phyloP scores from a whole-genome alignment of 2,329 filamentous ascomycete genomes.

The Colletotrichum agaves region DNA sequence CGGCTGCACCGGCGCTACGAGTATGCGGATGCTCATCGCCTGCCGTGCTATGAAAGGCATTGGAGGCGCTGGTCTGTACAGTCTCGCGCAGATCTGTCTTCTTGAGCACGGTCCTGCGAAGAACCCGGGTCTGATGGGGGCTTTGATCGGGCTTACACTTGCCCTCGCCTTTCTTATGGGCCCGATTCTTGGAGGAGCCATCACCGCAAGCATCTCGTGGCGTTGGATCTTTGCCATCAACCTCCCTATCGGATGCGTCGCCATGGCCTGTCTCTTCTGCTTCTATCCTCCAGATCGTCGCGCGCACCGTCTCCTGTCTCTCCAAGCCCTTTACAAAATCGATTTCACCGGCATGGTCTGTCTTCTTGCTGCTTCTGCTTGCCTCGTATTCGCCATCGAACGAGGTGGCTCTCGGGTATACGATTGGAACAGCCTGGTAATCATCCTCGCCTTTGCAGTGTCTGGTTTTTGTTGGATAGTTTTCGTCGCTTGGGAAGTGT shows the following conservation, averaged over 20 bases:
- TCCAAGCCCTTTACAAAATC: conserved; percentile 57
- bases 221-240: conserved; percentile 72
- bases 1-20: conserved; percentile 61
- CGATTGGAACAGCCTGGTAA: conserved; percentile 62
- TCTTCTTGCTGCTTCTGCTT: conserved; percentile 61
- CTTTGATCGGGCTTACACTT: conserved; percentile 65
- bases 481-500: conserved; percentile 62
- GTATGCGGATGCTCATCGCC: conserved; percentile 64
- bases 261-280: conserved; percentile 59
- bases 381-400: conserved; percentile 67
- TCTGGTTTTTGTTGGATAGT: conserved; percentile 59
- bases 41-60: conserved; percentile 70
- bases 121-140: conserved; percentile 64
- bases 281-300: conserved; percentile 55
- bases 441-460: conserved; percentile 59
- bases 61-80: conserved; percentile 71
- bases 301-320: conserved; percentile 50
- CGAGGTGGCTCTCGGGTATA: conserved; percentile 64
- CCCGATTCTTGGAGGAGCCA: conserved; percentile 66
- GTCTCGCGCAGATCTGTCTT: conserved; percentile 66
- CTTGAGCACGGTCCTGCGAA: conserved; percentile 66
- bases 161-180: conserved; percentile 69
- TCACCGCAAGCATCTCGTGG: conserved; percentile 65
- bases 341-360: conserved; percentile 64
- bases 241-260: conserved; percentile 61